Percentiles rank a stretch among this genome's conserved stretches.
Evolutionary conservation across 768 basidiomycete genomes (phyloP).

Genomic region (Auricularia sp.): DNA sequence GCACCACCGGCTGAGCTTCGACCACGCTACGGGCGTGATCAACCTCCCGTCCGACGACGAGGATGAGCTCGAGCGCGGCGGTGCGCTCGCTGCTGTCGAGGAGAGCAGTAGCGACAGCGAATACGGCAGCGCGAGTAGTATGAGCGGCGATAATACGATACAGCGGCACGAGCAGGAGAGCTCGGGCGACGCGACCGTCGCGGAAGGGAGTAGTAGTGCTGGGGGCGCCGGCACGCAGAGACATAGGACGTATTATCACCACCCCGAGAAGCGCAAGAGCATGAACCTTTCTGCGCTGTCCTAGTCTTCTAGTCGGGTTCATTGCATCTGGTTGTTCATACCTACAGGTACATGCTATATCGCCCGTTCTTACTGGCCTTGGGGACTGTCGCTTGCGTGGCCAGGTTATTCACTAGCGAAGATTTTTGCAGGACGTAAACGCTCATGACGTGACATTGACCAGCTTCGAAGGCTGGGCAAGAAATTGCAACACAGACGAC

Average conservation of each 20-base stretch:
- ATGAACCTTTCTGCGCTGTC: not conserved
- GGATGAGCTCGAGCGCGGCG: constrained; percentile 17
- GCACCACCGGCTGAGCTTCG: constrained; percentile 67
- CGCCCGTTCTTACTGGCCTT: no score
- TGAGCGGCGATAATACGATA: constrained; percentile 14
- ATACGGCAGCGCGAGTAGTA: constrained; percentile 3
- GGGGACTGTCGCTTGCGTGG: no score
- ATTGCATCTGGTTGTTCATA: no score
- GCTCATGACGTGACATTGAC: no score
- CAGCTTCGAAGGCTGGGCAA: no score
- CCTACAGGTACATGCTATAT: no score
- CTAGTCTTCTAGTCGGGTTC: no score
- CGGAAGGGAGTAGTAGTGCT: constrained; percentile 1
- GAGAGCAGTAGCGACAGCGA: constrained; percentile 12
- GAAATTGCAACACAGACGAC: no score
- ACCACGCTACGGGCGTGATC: constrained; percentile 80
- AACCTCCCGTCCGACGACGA: constrained; percentile 66
- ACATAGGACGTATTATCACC: constrained; percentile 77
- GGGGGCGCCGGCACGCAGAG: constrained; percentile 23
- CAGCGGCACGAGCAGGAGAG: not conserved
- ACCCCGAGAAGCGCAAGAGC: constrained; percentile 46
- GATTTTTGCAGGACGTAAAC: no score
- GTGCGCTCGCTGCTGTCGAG: constrained; percentile 8
- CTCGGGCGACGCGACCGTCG: not conserved
- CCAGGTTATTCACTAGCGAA: no score